Evolutionary conservation across 2,329 filamentous ascomycete genomes (phyloP).

Genomic region (Akanthomyces dipterigenus): DNA sequence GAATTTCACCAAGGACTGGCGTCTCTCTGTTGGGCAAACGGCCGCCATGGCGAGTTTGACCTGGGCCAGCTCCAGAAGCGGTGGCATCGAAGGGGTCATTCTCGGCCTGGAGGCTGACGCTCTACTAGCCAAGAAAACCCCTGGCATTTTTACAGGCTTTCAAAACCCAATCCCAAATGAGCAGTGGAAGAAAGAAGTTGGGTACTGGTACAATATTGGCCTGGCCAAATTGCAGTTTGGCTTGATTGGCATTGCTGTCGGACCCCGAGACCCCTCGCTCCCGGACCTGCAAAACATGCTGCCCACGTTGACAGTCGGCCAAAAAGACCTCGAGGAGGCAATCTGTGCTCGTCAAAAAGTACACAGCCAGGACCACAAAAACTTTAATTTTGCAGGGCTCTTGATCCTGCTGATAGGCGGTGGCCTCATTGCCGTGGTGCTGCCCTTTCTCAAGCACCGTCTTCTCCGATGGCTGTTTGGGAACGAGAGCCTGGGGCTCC

Average conservation of each 20-base stretch:
- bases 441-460: neutral
- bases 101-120: neutral
- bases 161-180: conserved; percentile 11
- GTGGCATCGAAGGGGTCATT: conserved; percentile 1
- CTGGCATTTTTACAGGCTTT: neutral
- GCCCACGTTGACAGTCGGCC: neutral
- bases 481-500: neutral
- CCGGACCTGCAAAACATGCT: conserved; percentile 2
- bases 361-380: neutral
- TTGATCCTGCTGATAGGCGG: neutral
- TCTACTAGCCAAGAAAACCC: conserved; percentile 6
- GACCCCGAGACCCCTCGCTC: conserved; percentile 7
- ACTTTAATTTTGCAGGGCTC: neutral
- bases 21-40: neutral
- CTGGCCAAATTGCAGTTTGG: conserved; percentile 12
- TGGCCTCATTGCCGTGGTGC: neutral
- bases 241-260: conserved; percentile 2
- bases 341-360: neutral
- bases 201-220: conserved; percentile 12
- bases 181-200: conserved; percentile 12
- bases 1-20: neutral
- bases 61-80: neutral
- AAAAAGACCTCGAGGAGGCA: neutral
- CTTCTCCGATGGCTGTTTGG: neutral
- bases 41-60: neutral